Conservation (phyloP, 306 rosid species). For the Prunus campanulata region DNA sequence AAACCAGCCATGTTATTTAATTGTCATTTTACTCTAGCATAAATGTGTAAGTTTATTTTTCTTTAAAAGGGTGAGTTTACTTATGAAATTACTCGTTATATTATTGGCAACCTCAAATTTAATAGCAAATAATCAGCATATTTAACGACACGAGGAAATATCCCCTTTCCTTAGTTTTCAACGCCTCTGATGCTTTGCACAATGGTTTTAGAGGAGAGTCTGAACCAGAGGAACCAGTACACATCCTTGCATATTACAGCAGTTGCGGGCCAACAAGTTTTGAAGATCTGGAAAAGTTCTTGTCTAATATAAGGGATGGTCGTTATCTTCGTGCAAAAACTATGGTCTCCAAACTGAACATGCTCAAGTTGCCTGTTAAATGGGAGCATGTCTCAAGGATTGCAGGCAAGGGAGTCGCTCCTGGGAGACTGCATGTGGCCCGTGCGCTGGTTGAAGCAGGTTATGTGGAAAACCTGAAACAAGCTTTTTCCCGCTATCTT, state of each 20-base stretch:
- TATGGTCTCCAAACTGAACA: conserved; percentile 78
- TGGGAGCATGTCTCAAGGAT: conserved; percentile 94
- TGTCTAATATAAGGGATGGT: conserved; percentile 84
- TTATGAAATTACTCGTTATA: not conserved
- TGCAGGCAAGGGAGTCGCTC: conserved; percentile 96
- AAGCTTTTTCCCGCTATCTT: conserved; percentile 85
- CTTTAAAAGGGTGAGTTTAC: not conserved
- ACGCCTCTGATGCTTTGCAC: conserved; percentile 21
- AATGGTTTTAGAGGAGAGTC: conserved; percentile 57
- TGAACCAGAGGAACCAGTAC: conserved; percentile 84
- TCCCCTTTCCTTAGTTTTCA: not conserved
- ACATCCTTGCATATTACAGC: conserved; percentile 93
- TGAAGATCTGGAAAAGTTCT: conserved; percentile 65
- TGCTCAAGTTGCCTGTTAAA: conserved; percentile 77
- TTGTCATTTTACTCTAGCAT: not conserved
- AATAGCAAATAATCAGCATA: not conserved
- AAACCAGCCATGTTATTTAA: not conserved
- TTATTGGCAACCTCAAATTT: not conserved
- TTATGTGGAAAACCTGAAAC: conserved; percentile 81
- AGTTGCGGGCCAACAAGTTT: conserved; percentile 75
- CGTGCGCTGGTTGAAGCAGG: conserved; percentile 97
- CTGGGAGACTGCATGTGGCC: conserved; percentile 93
- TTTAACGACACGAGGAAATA: not conserved
- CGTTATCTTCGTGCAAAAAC: conserved; percentile 83
- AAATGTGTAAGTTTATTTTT: not conserved